Conservation (phyloP, 352 stramenopile species). For the Phytophthora pistaciae region DNA sequence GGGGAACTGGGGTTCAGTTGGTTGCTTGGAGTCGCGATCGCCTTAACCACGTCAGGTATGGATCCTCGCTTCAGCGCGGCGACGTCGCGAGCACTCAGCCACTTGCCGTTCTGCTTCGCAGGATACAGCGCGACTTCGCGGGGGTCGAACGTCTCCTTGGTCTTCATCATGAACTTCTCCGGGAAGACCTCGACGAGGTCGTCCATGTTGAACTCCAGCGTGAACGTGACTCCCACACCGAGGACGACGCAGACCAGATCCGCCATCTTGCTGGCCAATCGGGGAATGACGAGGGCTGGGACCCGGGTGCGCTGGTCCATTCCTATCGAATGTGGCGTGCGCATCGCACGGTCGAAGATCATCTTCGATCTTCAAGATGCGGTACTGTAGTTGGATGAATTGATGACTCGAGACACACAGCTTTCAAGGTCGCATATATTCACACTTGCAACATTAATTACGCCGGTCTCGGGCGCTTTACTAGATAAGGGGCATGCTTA, state of each 20-base stretch:
- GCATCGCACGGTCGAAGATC: not conserved
- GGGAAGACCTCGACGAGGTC: not conserved
- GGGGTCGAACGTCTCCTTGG: not conserved
- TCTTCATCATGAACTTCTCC: not conserved
- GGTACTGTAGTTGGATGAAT: not conserved
- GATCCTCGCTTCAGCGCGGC: no score
- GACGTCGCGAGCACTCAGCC: not conserved
- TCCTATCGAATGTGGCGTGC: not conserved
- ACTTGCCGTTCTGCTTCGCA: not conserved
- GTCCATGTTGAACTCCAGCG: not conserved
- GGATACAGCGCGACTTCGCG: no score
- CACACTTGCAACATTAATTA: conserved; percentile 1
- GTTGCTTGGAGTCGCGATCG: no score
- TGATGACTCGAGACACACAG: not conserved
- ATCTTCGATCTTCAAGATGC: not conserved
- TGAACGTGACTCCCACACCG: not conserved
- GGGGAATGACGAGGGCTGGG: not conserved
- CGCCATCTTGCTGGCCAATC: not conserved
- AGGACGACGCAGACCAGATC: not conserved
- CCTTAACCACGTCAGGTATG: no score
- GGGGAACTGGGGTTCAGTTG: no score
- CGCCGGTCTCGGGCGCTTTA: not conserved
- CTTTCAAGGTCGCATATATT: not conserved
- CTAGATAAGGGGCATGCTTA: conserved; percentile 8
- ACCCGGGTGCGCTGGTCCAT: not conserved